Evolutionary conservation across 2,329 filamentous ascomycete species (phyloP).

Genomic region (Fusarium heterosporum): DNA sequence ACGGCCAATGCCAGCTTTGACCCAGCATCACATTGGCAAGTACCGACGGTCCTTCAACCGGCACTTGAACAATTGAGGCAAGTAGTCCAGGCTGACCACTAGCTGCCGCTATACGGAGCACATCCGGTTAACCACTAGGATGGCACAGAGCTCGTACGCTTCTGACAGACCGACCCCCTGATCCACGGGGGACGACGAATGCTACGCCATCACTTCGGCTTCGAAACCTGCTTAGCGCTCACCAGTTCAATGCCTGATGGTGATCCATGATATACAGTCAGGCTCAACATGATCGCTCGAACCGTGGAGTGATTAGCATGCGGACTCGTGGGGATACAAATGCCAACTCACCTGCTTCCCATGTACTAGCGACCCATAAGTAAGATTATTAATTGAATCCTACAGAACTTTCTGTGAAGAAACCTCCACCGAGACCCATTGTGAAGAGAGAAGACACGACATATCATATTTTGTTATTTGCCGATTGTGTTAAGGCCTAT

Average conservation of each 20-base stretch:
- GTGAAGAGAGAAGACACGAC: constrained; percentile 7
- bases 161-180: too few relatives aligned
- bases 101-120: too few relatives aligned
- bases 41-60: not conserved
- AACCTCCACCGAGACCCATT: not conserved
- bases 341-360: constrained; percentile 4
- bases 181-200: constrained; percentile 4
- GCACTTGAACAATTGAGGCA: not conserved
- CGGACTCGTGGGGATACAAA: constrained; percentile 6
- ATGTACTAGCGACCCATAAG: constrained; percentile 9
- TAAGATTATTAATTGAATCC: constrained; percentile 3
- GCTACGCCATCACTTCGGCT: constrained; percentile 15
- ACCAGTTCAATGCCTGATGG: too few relatives aligned
- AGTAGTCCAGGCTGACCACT: not conserved
- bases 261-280: constrained; percentile 21
- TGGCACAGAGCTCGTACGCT: too few relatives aligned
- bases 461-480: constrained; percentile 30
- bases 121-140: too few relatives aligned
- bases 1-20: not conserved
- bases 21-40: not conserved
- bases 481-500: constrained; percentile 40
- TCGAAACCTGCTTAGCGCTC: constrained; percentile 8
- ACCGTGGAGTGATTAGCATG: constrained; percentile 36
- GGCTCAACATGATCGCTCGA: constrained; percentile 10
- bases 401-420: not conserved